These are phyloP conservation scores for Paecilomyces fulvus DNA, from an alignment of 2,329 filamentous ascomycete species.

Conservation along the genomic window DNA sequence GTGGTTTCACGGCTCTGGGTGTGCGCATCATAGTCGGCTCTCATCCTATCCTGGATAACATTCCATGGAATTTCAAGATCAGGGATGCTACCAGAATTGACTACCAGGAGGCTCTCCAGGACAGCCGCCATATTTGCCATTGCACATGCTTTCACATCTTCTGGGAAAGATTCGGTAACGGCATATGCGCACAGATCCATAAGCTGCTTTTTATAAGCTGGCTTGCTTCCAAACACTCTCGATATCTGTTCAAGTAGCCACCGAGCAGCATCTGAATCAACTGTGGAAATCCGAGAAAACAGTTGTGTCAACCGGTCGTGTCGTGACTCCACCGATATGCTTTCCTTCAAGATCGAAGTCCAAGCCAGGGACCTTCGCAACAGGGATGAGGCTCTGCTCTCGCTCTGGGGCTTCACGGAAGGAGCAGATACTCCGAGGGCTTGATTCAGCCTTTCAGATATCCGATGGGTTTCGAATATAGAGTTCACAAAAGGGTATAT, in stretches of 20 bases:
- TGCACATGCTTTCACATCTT: conserved; percentile 20
- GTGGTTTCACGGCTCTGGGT: conserved; percentile 28
- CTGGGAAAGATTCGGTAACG: conserved; percentile 16
- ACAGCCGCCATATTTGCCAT: conserved; percentile 26
- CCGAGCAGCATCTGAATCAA: conserved; percentile 25
- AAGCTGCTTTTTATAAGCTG: conserved; percentile 14
- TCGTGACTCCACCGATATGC: conserved; percentile 11
- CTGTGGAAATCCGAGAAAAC: conserved; percentile 16
- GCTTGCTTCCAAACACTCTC: conserved; percentile 12
- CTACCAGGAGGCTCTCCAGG: conserved; percentile 19
- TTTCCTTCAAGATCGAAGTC: conserved; percentile 17
- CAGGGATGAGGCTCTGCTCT: conserved; percentile 25
- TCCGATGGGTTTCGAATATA: conserved; percentile 16
- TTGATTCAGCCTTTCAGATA: conserved; percentile 19
- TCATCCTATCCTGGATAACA: conserved; percentile 17
- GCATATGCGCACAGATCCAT: conserved; percentile 22
- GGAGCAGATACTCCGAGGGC: conserved; percentile 17
- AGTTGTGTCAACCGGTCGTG: conserved; percentile 12
- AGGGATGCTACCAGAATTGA: conserved; percentile 7
- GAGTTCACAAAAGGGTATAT: conserved; percentile 12
- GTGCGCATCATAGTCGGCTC: conserved; percentile 13
- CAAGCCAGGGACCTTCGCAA: conserved; percentile 27
- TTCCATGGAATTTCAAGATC: conserved; percentile 20
- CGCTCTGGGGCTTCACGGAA: conserved; percentile 19
- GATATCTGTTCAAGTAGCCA: conserved; percentile 28